Percentiles rank a stretch among this genome's conserved stretches.
Evolutionary conservation across 116 monocot species (phyloP).

Genomic region (Iris pallida): DNA sequence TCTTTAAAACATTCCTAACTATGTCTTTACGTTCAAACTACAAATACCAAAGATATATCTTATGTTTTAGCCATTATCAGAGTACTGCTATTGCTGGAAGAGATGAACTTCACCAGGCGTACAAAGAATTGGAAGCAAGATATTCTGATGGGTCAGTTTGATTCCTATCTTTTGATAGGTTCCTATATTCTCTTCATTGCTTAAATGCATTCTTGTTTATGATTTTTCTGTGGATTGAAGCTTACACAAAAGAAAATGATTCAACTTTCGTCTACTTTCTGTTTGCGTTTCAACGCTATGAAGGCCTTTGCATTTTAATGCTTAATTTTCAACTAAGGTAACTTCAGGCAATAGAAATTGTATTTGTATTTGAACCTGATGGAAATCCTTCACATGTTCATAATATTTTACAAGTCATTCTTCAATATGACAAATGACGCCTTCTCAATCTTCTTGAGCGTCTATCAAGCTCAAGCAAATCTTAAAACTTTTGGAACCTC

Average conservation of each 20-base stretch:
- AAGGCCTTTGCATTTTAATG: not conserved
- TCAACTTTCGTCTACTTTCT: too few species aligned
- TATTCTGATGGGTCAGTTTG: slow-evolving; percentile 75
- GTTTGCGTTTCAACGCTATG: not conserved
- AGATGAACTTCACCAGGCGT: slow-evolving; percentile 59
- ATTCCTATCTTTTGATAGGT: not conserved
- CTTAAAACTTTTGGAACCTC: too few species aligned
- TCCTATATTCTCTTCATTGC: not conserved
- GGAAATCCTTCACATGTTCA: too few species aligned
- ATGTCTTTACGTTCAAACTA: not conserved
- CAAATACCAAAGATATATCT: not conserved
- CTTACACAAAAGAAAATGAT: too few species aligned
- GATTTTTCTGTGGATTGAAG: too few species aligned
- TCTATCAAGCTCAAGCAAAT: too few species aligned
- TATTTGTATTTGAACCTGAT: too few species aligned
- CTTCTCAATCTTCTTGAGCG: too few species aligned
- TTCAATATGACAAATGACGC: too few species aligned
- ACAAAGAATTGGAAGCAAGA: slow-evolving; percentile 57
- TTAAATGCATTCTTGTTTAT: not conserved
- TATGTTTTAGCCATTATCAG: slow-evolving; percentile 21
- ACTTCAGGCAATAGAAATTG: too few species aligned
- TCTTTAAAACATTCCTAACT: not conserved
- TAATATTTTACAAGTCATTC: too few species aligned
- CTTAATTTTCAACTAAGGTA: not conserved
- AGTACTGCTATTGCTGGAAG: slow-evolving; percentile 64